Percentiles rank a stretch among this genome's conserved stretches.
These are phyloP conservation scores for Colletotrichum sp. DNA, from an alignment of 2,329 filamentous ascomycete species.

Conservation along the genomic window DNA sequence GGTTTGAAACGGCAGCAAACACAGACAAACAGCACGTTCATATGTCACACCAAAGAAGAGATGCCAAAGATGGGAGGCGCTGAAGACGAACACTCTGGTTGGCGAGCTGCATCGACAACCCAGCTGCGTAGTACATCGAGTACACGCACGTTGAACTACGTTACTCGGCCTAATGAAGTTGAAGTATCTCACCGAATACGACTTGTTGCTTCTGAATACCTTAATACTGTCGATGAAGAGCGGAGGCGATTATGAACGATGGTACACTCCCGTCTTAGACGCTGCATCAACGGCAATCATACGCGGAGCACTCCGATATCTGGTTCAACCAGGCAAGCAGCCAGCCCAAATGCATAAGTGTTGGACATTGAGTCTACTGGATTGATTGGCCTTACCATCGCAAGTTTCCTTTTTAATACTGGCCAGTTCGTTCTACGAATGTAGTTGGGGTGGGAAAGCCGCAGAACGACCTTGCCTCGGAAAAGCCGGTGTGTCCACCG, in stretches of 20 bases:
- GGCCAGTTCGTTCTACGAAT: not conserved
- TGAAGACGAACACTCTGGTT: too few relatives aligned
- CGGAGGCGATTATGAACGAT: not conserved
- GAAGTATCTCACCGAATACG: too few relatives aligned
- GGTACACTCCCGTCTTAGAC: not conserved
- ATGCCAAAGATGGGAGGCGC: not conserved
- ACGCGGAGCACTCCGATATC: not conserved
- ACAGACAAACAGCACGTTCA: not conserved
- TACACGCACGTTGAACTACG: too few relatives aligned
- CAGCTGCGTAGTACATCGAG: not conserved
- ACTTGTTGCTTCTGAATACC: not conserved
- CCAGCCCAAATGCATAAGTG: too few relatives aligned
- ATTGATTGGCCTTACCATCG: too few relatives aligned
- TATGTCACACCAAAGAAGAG: not conserved
- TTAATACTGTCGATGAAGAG: not conserved
- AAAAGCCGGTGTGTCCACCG: not conserved
- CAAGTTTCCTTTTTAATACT: not conserved
- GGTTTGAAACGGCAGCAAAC: not conserved
- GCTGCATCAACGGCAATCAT: not conserved
- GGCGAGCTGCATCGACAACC: not conserved
- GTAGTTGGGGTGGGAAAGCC: not conserved
- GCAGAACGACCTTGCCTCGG: not conserved
- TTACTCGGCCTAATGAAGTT: too few relatives aligned
- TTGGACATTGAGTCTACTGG: too few relatives aligned
- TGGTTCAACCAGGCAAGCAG: not conserved